Evolutionary conservation across 2,329 filamentous ascomycete genomes (phyloP).

Genomic region (Pseudodiploospora longispora): DNA sequence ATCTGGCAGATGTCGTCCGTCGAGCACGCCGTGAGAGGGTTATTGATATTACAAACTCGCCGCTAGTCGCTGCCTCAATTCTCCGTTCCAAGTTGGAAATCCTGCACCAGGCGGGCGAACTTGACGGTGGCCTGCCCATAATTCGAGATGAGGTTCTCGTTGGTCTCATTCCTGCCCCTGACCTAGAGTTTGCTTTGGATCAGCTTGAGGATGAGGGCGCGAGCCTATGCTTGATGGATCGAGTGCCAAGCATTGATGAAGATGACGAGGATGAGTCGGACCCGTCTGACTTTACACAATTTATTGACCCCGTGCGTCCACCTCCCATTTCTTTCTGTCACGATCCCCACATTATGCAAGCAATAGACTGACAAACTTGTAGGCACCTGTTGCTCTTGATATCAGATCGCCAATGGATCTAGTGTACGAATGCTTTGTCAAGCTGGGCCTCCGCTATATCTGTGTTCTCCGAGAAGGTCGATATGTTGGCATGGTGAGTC

Average conservation of each 20-base stretch:
- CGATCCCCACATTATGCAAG: too few relatives aligned
- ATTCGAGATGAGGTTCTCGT: slow-evolving; percentile 71
- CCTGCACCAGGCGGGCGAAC: slow-evolving; percentile 76
- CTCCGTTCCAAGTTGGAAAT: slow-evolving; percentile 75
- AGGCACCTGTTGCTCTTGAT: slow-evolving; percentile 81
- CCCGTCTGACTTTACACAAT: slow-evolving; percentile 80
- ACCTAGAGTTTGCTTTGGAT: slow-evolving; percentile 88
- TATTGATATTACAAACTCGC: slow-evolving; percentile 82
- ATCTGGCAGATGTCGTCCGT: slow-evolving; percentile 79
- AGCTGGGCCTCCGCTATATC: slow-evolving; percentile 85
- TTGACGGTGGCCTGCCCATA: slow-evolving; percentile 88
- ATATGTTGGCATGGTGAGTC: slow-evolving; percentile 77
- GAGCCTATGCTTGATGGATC: slow-evolving; percentile 74
- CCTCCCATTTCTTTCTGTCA: too few relatives aligned
- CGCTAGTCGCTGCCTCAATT: slow-evolving; percentile 66
- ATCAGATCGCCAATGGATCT: slow-evolving; percentile 86
- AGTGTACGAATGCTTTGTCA: slow-evolving; percentile 94
- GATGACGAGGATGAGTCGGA: slow-evolving; percentile 52
- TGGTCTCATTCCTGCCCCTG: slow-evolving; percentile 86
- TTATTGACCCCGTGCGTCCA: slow-evolving; percentile 69
- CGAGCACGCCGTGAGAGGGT: slow-evolving; percentile 65
- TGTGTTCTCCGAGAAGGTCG: slow-evolving; percentile 79
- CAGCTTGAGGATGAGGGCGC: slow-evolving; percentile 67
- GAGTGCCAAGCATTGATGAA: slow-evolving; percentile 54
- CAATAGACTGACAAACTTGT: slow-evolving; percentile 10